Conservation (phyloP, 495 filamentous ascomycete genomes). For the Penicillium pulvis region DNA sequence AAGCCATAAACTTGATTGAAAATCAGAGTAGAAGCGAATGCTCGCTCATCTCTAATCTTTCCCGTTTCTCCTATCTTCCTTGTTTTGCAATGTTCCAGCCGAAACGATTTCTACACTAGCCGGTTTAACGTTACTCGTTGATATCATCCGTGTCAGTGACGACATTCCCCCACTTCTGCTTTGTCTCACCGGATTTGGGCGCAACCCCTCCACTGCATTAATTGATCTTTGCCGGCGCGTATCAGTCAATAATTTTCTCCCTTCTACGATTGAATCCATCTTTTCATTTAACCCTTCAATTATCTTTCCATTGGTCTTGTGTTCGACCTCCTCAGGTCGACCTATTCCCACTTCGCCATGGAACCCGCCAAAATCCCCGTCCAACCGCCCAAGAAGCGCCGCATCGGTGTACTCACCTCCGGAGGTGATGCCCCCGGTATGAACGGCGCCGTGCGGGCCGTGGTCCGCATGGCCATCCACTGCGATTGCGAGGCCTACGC, state of each 20-base stretch:
- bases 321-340: conserved; percentile 21
- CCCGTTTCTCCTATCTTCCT: background rate
- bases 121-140: conserved; percentile 3
- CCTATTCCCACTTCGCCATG: conserved; percentile 30
- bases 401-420: conserved; percentile 93
- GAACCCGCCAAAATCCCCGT: conserved; percentile 36
- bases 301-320: conserved; percentile 12
- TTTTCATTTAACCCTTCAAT: conserved; percentile 7
- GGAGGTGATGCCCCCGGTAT: conserved; percentile 98
- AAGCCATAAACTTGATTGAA: background rate
- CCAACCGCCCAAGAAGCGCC: conserved; percentile 62
- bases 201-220: conserved; percentile 31
- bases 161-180: conserved; percentile 42
- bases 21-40: background rate
- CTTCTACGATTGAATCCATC: conserved; percentile 13
- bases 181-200: conserved; percentile 49
- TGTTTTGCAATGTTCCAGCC: background rate
- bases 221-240: conserved; percentile 13
- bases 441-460: conserved; percentile 92
- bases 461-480: conserved; percentile 89
- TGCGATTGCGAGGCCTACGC: conserved; percentile 84
- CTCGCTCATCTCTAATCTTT: background rate
- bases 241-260: background rate
- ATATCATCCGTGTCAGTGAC: conserved; percentile 35
- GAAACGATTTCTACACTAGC: background rate